phyloP scores from a whole-genome alignment of 352 stramenopile genomes.

The Pythium plurisporium region DNA sequence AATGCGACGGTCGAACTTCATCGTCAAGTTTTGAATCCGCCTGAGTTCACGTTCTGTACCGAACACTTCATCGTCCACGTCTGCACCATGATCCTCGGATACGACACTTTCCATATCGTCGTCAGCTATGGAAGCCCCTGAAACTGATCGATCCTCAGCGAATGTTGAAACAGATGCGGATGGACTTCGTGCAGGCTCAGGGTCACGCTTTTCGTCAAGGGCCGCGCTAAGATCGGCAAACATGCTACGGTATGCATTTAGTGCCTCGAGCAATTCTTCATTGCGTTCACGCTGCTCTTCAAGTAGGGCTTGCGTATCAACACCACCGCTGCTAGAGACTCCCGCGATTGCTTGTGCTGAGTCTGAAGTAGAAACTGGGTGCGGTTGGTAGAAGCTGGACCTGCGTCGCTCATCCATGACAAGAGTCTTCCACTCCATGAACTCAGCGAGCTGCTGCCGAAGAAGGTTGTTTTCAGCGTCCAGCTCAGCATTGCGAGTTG shows the following conservation, averaged over 20 bases:
- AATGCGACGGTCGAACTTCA: constrained; percentile 63
- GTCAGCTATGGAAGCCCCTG: constrained; percentile 43
- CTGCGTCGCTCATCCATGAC: constrained; percentile 23
- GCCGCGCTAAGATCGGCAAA: constrained; percentile 57
- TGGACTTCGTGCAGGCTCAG: constrained; percentile 41
- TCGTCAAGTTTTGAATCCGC: constrained; percentile 47
- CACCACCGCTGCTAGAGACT: too few relatives aligned
- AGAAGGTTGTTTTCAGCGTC: constrained; percentile 69
- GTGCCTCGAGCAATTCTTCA: constrained; percentile 50
- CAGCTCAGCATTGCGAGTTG: constrained; percentile 37
- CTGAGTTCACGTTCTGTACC: constrained; percentile 47
- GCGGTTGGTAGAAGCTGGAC: constrained; percentile 1
- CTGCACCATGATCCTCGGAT: constrained; percentile 20
- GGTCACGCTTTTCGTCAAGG: constrained; percentile 52
- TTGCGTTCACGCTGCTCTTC: constrained; percentile 27
- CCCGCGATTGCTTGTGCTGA: neutral
- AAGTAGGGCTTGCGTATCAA: constrained; percentile 29
- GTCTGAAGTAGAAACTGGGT: neutral
- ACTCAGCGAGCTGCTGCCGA: constrained; percentile 57
- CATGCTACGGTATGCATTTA: constrained; percentile 66
- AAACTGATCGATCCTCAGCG: constrained; percentile 60
- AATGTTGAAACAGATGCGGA: constrained; percentile 60
- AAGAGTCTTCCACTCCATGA: constrained; percentile 64
- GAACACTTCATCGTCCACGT: constrained; percentile 32
- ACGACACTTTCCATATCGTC: constrained; percentile 27